These are phyloP conservation scores for Coelastrella sp. DNA, from an alignment of 139 green algal species.

Conservation along the genomic window DNA sequence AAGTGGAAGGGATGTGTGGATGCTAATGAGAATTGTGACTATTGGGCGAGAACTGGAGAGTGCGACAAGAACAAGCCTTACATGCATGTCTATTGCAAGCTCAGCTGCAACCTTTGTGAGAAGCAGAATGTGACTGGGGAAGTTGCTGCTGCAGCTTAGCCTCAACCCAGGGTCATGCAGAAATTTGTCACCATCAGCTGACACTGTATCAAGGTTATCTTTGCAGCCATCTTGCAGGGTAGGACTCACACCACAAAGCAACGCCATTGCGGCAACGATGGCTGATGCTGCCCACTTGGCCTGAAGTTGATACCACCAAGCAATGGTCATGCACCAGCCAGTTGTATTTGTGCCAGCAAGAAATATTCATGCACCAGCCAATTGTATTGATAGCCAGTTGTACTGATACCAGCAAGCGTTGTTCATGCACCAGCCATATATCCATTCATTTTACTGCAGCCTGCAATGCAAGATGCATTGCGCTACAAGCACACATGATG, in stretches of 20 bases:
- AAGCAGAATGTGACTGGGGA: background rate
- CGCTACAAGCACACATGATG: too few relatives aligned
- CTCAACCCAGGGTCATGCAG: too few relatives aligned
- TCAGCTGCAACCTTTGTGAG: conserved; percentile 13
- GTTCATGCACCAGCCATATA: background rate
- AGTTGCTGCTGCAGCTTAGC: conserved; percentile 19
- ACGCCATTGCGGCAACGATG: too few relatives aligned
- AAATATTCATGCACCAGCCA: background rate
- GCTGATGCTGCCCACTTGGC: too few relatives aligned
- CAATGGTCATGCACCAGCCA: too few relatives aligned
- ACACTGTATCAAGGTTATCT: too few relatives aligned
- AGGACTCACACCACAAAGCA: too few relatives aligned
- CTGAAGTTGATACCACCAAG: too few relatives aligned
- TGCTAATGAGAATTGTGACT: conserved; percentile 4
- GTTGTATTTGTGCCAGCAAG: background rate
- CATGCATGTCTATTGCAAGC: conserved; percentile 15
- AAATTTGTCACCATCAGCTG: too few relatives aligned
- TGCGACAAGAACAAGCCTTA: conserved; percentile 37
- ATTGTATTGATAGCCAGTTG: background rate
- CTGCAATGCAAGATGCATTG: background rate
- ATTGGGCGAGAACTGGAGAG: conserved; percentile 27
- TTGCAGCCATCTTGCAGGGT: too few relatives aligned
- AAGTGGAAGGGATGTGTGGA: conserved; percentile 31
- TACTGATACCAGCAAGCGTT: background rate
- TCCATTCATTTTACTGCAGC: too few relatives aligned